Evolutionary conservation across 495 filamentous ascomycete species (phyloP).

Genomic region (Tuber calosporum): DNA sequence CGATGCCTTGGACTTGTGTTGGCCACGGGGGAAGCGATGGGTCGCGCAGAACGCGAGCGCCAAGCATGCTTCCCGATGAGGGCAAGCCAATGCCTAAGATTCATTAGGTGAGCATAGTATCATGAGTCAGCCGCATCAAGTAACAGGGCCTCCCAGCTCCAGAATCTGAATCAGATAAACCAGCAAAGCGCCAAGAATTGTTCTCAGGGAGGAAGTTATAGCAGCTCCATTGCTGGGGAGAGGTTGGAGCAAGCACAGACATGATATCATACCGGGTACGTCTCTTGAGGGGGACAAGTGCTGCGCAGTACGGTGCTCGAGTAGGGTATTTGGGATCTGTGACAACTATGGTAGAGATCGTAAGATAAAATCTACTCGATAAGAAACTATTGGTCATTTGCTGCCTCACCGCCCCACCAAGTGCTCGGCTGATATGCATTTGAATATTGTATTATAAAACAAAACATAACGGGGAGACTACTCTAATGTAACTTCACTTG

Average conservation of each 20-base stretch:
- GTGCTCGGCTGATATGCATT: not conserved
- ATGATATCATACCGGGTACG: not conserved
- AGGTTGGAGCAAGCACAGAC: not conserved
- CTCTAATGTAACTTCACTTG: not conserved
- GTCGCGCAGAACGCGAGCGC: constrained; percentile 2
- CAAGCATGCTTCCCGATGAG: not conserved
- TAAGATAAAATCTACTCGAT: not conserved
- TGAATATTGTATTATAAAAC: not conserved
- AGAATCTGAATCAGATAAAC: not conserved
- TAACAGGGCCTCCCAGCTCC: not conserved
- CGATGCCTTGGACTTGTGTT: not conserved
- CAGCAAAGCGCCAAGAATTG: not conserved
- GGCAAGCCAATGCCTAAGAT: not conserved
- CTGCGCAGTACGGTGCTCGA: too few relatives aligned
- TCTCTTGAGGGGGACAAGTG: too few relatives aligned
- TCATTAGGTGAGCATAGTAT: not conserved
- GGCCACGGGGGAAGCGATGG: not conserved
- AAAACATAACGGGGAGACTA: not conserved
- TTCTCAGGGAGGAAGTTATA: not conserved
- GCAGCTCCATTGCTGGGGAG: not conserved
- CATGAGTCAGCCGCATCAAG: not conserved
- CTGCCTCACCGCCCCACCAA: not conserved
- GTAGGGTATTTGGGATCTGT: not conserved
- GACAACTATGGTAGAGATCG: not conserved
- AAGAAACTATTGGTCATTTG: not conserved